Base-by-base conservation (phyloP, 2,329 filamentous ascomycete genomes). In the Xylaria polymorpha region DNA sequence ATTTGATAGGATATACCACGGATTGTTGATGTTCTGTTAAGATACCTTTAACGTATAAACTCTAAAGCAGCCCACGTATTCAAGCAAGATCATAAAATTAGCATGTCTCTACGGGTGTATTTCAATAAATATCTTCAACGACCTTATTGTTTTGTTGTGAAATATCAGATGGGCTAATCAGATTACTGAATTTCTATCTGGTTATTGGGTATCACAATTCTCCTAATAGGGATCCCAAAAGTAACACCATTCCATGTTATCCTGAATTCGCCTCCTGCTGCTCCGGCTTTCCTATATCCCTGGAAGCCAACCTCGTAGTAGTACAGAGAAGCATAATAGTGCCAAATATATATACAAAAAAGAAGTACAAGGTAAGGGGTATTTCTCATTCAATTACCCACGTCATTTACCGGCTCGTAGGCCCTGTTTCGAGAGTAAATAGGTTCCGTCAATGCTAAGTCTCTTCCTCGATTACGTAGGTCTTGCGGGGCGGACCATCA, bases 381-480 rank as follows among this genome's bases (percentile, higher is more conserved):
- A 41, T 55, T 39, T 60, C 14, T 32, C 20, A 60, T 61, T 15
- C 15, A 39, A 50, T 14, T 20, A 22, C n/a, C 14, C 15, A 3
- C 56, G 6, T 32, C 35, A 7, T 20, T 32, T 14, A 20, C 43
- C 12, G 37, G 39, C 12, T 64, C 4, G 39, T 35, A n/a, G 32
- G 46, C 10, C 50, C 25, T n/a, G 12, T 7, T 9, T 57, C 39
- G 3, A 39, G 20, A 29, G 22, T n/a, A 22, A 10, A 20, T 22
- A 22, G 39, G 39, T 55, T 18, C 7, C 18, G 12, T 57, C 43
- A 37, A 53, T 9, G 22, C 25, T 57, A 66, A 37, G 61, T 29
- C 56, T 71, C 71, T 64, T 72, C 71, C 64, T 72, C 71, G 5
- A 72, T 72, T 29, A 69, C 61, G 25, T 71, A 71, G 32, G 71